These are phyloP conservation scores for Tylopilus sp. DNA, from an alignment of 768 basidiomycete species.

Conservation along the genomic window DNA sequence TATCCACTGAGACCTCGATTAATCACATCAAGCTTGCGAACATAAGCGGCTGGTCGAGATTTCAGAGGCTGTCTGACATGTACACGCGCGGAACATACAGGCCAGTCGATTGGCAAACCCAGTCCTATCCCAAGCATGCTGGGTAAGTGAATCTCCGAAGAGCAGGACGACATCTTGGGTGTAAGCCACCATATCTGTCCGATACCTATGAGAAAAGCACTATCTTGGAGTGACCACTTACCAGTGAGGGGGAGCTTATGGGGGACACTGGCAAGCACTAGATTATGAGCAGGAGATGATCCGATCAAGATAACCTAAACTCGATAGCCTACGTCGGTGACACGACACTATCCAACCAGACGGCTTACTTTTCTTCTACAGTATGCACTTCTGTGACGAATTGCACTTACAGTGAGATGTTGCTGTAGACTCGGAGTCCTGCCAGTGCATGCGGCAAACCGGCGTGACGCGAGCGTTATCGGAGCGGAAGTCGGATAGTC, in stretches of 20 bases:
- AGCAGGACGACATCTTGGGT: conserved; percentile 68
- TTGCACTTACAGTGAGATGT: too few relatives aligned
- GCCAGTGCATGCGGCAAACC: too few relatives aligned
- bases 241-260: background rate
- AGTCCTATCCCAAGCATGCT: conserved; percentile 54
- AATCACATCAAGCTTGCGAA: conserved; percentile 77
- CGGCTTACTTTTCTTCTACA: too few relatives aligned
- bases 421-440: too few relatives aligned
- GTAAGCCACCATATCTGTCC: conserved; percentile 42
- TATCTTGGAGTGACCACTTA: background rate
- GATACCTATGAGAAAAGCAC: background rate
- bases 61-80: background rate
- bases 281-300: background rate
- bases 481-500: conserved; percentile 18
- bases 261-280: too few relatives aligned
- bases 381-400: too few relatives aligned
- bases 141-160: conserved; percentile 82
- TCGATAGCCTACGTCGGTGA: background rate
- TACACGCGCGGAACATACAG: conserved; percentile 14
- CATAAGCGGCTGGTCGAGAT: conserved; percentile 58
- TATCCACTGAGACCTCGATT: conserved; percentile 86
- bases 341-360: too few relatives aligned
- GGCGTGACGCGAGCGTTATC: background rate
- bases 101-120: conserved; percentile 71
- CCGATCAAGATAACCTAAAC: conserved; percentile 9